phyloP scores from a whole-genome alignment of 192 early-diverging fungal species.

The Backusella macrospora region DNA sequence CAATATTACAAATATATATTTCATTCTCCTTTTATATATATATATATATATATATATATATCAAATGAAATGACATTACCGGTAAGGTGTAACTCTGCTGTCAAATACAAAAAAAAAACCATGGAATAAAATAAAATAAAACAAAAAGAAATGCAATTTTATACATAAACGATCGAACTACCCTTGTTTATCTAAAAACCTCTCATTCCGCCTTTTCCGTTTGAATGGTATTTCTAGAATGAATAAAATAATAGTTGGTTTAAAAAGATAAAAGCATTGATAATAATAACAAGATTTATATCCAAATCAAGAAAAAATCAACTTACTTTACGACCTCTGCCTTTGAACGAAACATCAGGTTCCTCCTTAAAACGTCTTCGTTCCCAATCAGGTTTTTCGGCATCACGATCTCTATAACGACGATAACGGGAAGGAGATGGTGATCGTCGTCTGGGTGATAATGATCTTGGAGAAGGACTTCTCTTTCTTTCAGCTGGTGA shows the following conservation, averaged over 20 bases:
- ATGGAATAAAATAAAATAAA: no score
- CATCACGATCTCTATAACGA: conserved; percentile 17
- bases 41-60: no score
- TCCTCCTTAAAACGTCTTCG: conserved; percentile 29
- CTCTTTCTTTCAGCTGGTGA: not conserved
- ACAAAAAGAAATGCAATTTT: no score
- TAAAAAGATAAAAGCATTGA: not conserved
- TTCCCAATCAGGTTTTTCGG: conserved; percentile 39
- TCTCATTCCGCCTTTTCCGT: conserved; percentile 20
- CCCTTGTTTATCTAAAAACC: conserved; percentile 4
- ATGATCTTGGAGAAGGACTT: not conserved
- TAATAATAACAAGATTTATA: not conserved
- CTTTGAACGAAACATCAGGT: conserved; percentile 56
- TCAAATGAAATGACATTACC: no score
- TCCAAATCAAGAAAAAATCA: not conserved
- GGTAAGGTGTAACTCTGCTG: no score
- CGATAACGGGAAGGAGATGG: not conserved
- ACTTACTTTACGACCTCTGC: conserved; percentile 55
- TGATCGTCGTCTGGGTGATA: not conserved
- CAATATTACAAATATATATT: no score
- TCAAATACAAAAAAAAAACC: no score
- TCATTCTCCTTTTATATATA: no score
- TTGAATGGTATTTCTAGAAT: conserved; percentile 25
- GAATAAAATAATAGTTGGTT: not conserved
- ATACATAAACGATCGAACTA: not conserved